A percentile compares a stretch with the other conserved stretches of the same genome.
Evolutionary conservation across 1,284 basidiomycete species (phyloP).

Genomic region (Pisolithus thermaeus): DNA sequence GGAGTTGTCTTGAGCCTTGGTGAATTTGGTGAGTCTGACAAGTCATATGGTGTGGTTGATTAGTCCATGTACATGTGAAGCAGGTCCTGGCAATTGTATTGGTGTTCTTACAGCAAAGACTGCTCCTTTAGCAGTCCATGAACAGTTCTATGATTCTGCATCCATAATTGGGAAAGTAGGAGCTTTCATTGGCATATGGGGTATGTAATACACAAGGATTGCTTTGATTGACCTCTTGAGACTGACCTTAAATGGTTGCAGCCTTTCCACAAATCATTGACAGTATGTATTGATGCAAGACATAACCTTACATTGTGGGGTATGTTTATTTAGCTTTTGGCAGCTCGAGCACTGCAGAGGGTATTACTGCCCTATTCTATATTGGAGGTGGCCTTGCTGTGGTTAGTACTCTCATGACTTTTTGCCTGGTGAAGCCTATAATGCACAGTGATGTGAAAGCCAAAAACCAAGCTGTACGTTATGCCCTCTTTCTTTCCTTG

Average conservation of each 20-base stretch:
- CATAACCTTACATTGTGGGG: not conserved
- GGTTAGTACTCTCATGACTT: conserved; percentile 68
- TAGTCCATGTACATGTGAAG: not conserved
- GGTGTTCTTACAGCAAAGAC: conserved; percentile 79
- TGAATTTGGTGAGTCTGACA: conserved; percentile 49
- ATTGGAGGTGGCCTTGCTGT: conserved; percentile 75
- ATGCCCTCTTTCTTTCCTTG: not conserved
- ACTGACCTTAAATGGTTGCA: not conserved
- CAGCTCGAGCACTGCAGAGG: conserved; percentile 40
- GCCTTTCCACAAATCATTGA: conserved; percentile 10
- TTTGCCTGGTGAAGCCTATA: conserved; percentile 73
- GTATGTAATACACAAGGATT: conserved; percentile 31
- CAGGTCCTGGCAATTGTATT: conserved; percentile 73
- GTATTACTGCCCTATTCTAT: conserved; percentile 81
- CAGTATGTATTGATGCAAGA: not conserved
- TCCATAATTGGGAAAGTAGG: conserved; percentile 88
- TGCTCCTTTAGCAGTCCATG: conserved; percentile 80
- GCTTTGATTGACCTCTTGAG: not conserved
- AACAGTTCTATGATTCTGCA: conserved; percentile 80
- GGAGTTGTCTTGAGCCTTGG: too few species aligned
- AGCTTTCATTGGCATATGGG: conserved; percentile 80
- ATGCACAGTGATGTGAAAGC: conserved; percentile 71
- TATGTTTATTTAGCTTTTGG: conserved; percentile 49
- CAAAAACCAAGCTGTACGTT: conserved; percentile 48
- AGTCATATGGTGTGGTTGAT: conserved; percentile 1